These are phyloP conservation scores for Hydnomerulius pinastri DNA, from an alignment of 768 basidiomycete species.

Conservation along the genomic window DNA sequence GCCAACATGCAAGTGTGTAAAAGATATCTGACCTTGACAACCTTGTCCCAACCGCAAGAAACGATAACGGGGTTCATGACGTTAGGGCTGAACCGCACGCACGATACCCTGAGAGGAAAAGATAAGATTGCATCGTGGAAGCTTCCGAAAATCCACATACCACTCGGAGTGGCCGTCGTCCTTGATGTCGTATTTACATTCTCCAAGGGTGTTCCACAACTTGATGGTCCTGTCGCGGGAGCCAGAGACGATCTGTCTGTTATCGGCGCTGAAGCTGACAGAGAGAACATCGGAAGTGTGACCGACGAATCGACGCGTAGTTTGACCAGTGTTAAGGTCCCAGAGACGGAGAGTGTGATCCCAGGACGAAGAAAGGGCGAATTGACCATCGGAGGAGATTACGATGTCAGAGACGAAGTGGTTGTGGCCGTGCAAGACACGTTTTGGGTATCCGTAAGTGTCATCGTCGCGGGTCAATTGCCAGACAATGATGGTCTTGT, in stretches of 20 bases:
- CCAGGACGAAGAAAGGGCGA: constrained; percentile 98
- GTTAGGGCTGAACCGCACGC: constrained; percentile 99
- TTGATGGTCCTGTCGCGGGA: constrained; percentile 98
- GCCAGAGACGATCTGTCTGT: constrained; percentile 98
- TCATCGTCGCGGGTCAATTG: constrained; percentile 93
- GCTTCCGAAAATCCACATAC: constrained; percentile 38
- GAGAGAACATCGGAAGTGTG: constrained; percentile 98
- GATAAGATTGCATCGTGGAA: background rate
- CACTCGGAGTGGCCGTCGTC: constrained; percentile 99
- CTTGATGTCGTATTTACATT: constrained; percentile 99
- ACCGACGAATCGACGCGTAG: constrained; percentile 96
- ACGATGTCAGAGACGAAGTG: constrained; percentile 99
- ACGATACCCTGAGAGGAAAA: constrained; percentile 77
- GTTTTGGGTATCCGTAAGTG: constrained; percentile 94
- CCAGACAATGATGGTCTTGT: constrained; percentile 99
- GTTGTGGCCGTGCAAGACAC: constrained; percentile 97
- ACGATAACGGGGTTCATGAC: constrained; percentile 97
- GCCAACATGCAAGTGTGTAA: background rate
- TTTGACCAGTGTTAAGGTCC: constrained; percentile 97
- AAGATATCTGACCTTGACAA: constrained; percentile 83
- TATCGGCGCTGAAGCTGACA: constrained; percentile 99
- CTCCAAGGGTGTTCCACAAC: constrained; percentile 99
- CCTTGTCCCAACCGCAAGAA: constrained; percentile 99
- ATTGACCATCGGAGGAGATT: constrained; percentile 99
- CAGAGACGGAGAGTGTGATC: constrained; percentile 99